Evolutionary conservation across 1,284 basidiomycete genomes (phyloP).

Genomic region (Inonotus obliquus): DNA sequence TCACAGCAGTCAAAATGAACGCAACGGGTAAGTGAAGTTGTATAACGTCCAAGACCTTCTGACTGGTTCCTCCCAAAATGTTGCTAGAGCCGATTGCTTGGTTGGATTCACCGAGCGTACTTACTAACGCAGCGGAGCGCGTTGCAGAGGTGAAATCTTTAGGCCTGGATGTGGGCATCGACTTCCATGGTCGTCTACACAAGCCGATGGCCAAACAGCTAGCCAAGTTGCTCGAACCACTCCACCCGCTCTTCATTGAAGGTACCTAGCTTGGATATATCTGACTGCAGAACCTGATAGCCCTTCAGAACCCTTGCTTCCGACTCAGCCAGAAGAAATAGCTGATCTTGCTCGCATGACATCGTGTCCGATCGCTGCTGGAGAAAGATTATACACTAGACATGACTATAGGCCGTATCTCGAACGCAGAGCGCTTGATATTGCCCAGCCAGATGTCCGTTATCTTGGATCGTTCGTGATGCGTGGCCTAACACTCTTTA

Average conservation of each 20-base stretch:
- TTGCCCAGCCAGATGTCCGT: slow-evolving; percentile 70
- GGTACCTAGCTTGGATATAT: slow-evolving; percentile 27
- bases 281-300: neutral
- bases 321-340: slow-evolving; percentile 63
- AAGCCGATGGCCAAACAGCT: slow-evolving; percentile 78
- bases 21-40: slow-evolving; percentile 41
- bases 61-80: slow-evolving; percentile 24
- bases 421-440: slow-evolving; percentile 65
- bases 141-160: slow-evolving; percentile 59
- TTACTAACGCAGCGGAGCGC: slow-evolving; percentile 56
- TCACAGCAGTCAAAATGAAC: slow-evolving; percentile 79
- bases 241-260: slow-evolving; percentile 71
- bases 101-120: slow-evolving; percentile 42
- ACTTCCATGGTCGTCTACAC: slow-evolving; percentile 64
- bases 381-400: slow-evolving; percentile 67
- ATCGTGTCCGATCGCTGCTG: slow-evolving; percentile 67
- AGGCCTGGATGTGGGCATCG: slow-evolving; percentile 62
- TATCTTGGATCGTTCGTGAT: neutral
- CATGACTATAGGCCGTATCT: slow-evolving; percentile 70
- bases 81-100: slow-evolving; percentile 31
- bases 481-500: neutral
- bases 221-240: slow-evolving; percentile 59
- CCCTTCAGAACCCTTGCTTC: slow-evolving; percentile 55
- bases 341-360: slow-evolving; percentile 58
- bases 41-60: slow-evolving; percentile 42